Evolutionary conservation across 345 rosid genomes (phyloP).

Genomic region (Rhodamnia argentea): DNA sequence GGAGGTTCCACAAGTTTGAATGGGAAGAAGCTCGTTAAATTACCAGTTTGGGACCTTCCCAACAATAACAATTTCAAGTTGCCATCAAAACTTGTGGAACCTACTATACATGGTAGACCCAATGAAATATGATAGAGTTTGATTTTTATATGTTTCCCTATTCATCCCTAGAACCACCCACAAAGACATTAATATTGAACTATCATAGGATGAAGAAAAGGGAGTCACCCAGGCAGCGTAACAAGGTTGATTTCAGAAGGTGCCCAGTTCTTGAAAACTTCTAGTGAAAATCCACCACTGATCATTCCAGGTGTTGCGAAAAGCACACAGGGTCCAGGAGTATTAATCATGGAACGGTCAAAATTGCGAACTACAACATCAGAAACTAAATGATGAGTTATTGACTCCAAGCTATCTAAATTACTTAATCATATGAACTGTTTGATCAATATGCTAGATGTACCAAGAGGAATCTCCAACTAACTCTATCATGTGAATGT

Average conservation of each 20-base stretch:
- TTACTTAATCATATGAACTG: neutral
- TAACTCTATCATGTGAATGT: neutral
- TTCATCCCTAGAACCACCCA: neutral
- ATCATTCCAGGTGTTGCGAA: slow-evolving; percentile 99
- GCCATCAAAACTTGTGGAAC: neutral
- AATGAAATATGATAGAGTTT: neutral
- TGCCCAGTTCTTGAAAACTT: slow-evolving; percentile 95
- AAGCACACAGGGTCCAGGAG: slow-evolving; percentile 96
- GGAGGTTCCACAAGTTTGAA: neutral
- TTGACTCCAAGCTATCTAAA: neutral
- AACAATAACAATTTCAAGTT: neutral
- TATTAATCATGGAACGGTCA: slow-evolving; percentile 70
- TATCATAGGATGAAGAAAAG: neutral
- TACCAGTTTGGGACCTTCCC: neutral
- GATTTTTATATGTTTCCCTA: neutral
- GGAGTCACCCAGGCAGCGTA: slow-evolving; percentile 79
- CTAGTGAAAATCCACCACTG: slow-evolving; percentile 87
- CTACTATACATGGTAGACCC: neutral
- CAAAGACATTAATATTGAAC: neutral
- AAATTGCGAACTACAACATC: slow-evolving; percentile 54
- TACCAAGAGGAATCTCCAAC: neutral
- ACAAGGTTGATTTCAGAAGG: slow-evolving; percentile 76
- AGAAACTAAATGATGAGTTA: neutral
- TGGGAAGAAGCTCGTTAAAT: neutral
- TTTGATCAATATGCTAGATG: neutral